Conservation (phyloP, 129 eudicot genomes). For the Glebionis coronaria region DNA sequence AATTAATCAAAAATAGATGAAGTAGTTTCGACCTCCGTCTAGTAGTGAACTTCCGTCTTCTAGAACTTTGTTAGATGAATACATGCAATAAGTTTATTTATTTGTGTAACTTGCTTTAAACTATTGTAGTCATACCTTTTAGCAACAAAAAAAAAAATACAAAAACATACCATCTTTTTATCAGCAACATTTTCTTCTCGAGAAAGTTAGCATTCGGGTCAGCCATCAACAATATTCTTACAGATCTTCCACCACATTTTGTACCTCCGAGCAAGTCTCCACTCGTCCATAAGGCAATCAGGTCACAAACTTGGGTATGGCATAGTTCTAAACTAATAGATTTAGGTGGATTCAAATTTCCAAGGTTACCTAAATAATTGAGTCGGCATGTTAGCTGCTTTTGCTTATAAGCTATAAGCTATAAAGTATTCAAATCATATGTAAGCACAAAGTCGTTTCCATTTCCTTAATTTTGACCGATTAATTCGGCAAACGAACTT, state of each 20-base stretch:
- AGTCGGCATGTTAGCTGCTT: no score
- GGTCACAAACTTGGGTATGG: no score
- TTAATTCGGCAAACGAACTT: no score
- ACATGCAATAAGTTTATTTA: slow-evolving; percentile 33
- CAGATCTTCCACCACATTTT: slow-evolving; percentile 37
- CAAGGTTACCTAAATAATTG: no score
- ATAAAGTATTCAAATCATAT: no score
- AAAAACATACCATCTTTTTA: slow-evolving; percentile 54
- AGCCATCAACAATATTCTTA: slow-evolving; percentile 38
- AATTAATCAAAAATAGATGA: slow-evolving; percentile 54
- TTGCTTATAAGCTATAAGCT: no score
- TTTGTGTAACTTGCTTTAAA: not conserved
- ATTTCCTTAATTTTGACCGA: no score
- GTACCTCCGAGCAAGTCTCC: slow-evolving; percentile 77
- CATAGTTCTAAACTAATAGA: no score
- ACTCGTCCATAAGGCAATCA: slow-evolving; percentile 35
- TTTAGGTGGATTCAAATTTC: no score
- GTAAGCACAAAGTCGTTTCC: no score
- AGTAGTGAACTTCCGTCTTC: slow-evolving; percentile 59
- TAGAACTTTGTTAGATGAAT: slow-evolving; percentile 56
- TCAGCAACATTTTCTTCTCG: slow-evolving; percentile 43
- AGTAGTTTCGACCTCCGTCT: slow-evolving; percentile 63
- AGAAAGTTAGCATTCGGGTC: slow-evolving; percentile 41
- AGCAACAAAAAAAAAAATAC: not conserved
- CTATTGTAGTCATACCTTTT: not conserved